These are phyloP conservation scores for Melanomma pulvis-pyrius DNA, from an alignment of 495 filamentous ascomycete species.

Conservation along the genomic window DNA sequence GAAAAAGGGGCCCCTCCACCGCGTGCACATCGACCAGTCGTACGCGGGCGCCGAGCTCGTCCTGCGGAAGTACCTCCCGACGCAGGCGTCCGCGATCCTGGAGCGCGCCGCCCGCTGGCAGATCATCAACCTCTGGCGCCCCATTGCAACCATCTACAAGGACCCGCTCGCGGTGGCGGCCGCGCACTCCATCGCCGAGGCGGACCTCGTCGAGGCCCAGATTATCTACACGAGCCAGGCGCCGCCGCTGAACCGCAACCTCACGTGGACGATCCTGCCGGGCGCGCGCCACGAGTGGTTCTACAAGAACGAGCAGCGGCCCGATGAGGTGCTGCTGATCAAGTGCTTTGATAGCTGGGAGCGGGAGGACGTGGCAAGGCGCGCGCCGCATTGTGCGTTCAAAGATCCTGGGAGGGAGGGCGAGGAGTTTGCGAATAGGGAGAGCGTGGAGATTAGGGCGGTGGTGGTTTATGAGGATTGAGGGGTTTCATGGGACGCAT, in stretches of 20 bases:
- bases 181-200: not conserved
- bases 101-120: not conserved
- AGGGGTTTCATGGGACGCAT: not conserved
- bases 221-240: conserved; percentile 8
- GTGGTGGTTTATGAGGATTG: conserved; percentile 1
- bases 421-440: conserved; percentile 1
- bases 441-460: conserved; percentile 17
- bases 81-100: not conserved
- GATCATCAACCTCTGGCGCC: conserved; percentile 22
- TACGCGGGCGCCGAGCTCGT: conserved; percentile 9
- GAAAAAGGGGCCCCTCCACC: conserved; percentile 13
- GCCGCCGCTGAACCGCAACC: not conserved
- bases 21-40: conserved; percentile 17
- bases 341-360: conserved; percentile 18
- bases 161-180: conserved; percentile 7
- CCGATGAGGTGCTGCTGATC: conserved; percentile 7
- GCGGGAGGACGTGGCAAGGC: conserved; percentile 5
- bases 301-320: conserved; percentile 5
- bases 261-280: conserved; percentile 10
- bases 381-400: conserved; percentile 21
- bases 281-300: conserved; percentile 1
- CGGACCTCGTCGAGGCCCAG: not conserved
- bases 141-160: conserved; percentile 10
- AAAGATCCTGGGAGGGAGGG: conserved; percentile 14
- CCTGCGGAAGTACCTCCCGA: not conserved